Base-by-base conservation (phyloP, 495 filamentous ascomycete species). In the Trichocladium antarcticum region DNA sequence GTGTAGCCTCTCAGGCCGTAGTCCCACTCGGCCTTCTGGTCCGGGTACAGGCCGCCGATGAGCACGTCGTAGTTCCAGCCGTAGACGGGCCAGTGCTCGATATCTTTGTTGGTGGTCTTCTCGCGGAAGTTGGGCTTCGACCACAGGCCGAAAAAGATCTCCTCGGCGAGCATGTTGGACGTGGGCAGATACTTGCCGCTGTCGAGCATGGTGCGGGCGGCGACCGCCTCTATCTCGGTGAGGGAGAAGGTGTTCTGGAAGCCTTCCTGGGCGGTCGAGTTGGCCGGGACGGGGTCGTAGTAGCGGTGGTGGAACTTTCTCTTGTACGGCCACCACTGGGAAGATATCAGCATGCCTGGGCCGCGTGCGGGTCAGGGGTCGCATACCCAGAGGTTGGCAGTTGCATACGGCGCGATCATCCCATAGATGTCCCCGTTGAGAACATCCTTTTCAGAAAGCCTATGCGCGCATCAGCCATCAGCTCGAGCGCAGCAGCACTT, bases 231-330 rank as follows among this genome's bases (percentile, higher is more conserved):
- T 36, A 68, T 32, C 12, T 64, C 58, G 1, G 70, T 69, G 24
- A 73, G 53, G n/a, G 68, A 72, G 51, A 74, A 74, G 1, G 72
- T 74, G 56, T 70, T 72, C 48, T 74, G 72, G 49, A 73, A 74
- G 6, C 69, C 72, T 48, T 73, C 48, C 46, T 74, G 72, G 35
- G 50, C 21, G 43, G 62, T 67, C 1, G 60, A 57, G 27, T 64
- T 66, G 19, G 60, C 52, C 0, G 69, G 65, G 8, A 74, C 59
- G 11, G 62, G 51, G 50, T 74, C 69, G 59, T 74, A 74, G 53
- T 72, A 73, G 21, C 72, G 63, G 51, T 71, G 68, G 52, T 74
- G 72, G 50, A 74, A 73, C 48, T 73, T 70, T 46, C 56, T 58
- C 41, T 66, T 57, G 51, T 70, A 72, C 0, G 72, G 72, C 72